Percentiles rank a stretch among this genome's conserved stretches.
Conservation (phyloP, 2,329 filamentous ascomycete species). For the Colletotrichum sp. region DNA sequence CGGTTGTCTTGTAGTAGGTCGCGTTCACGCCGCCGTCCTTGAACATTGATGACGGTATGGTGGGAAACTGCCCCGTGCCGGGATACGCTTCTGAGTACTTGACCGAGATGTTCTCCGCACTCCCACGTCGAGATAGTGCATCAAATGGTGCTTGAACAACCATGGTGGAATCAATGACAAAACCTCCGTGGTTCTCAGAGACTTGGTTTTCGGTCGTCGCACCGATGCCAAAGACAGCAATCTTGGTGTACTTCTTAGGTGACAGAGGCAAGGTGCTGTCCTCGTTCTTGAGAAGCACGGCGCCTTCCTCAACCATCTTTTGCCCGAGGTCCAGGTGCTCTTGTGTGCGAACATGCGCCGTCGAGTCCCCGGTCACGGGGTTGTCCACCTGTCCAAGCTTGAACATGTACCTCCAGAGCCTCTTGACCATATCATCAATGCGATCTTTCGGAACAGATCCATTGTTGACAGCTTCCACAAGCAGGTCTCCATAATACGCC, state of each 20-base stretch:
- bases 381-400: neutral
- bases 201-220: slow-evolving; percentile 50
- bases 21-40: slow-evolving; percentile 7
- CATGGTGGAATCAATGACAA: neutral
- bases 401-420: neutral
- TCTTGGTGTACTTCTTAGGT: slow-evolving; percentile 38
- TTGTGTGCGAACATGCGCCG: neutral
- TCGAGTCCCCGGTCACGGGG: slow-evolving; percentile 16
- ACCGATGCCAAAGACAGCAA: slow-evolving; percentile 53
- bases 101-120: neutral
- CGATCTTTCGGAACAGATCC: slow-evolving; percentile 58
- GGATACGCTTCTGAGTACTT: neutral
- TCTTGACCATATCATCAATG: neutral
- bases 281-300: slow-evolving; percentile 59
- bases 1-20: slow-evolving; percentile 27
- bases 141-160: neutral
- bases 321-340: neutral
- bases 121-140: neutral
- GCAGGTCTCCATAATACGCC: neutral
- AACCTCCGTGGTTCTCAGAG: slow-evolving; percentile 24
- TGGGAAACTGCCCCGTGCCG: neutral
- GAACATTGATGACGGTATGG: neutral
- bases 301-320: neutral
- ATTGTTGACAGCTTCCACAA: slow-evolving; percentile 59
- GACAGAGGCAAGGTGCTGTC: slow-evolving; percentile 53